These are phyloP conservation scores for Paramecium sonneborni DNA, from an alignment of 73 alveolate genomes.

Conservation along the genomic window DNA sequence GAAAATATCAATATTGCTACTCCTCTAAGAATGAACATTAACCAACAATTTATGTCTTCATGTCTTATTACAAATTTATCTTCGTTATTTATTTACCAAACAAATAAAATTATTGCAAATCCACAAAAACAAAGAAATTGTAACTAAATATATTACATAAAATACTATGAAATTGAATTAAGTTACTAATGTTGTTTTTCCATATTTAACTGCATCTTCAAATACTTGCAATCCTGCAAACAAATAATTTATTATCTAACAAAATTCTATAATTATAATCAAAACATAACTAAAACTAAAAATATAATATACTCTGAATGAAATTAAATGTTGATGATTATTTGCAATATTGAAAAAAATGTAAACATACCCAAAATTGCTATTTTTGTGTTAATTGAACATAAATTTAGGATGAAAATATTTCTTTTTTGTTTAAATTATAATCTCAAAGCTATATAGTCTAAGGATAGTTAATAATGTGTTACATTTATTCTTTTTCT, in stretches of 20 bases:
- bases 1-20: background rate
- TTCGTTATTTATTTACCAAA: background rate
- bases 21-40: constrained; percentile 8
- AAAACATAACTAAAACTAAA: background rate
- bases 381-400: background rate
- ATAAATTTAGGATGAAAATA: background rate
- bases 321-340: background rate
- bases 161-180: background rate
- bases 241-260: background rate
- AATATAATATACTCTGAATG: background rate
- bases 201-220: constrained; percentile 9
- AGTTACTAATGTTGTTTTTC: background rate
- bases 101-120: background rate
- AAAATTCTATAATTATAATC: constrained; percentile 16
- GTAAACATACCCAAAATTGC: background rate
- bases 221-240: background rate
- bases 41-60: constrained; percentile 32
- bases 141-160: background rate
- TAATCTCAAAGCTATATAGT: background rate
- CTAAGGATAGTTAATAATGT: background rate
- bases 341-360: background rate
- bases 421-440: background rate
- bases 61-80: background rate
- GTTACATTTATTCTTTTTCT: background rate
- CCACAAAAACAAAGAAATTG: background rate